Evolutionary conservation across 1,139 yeast genomes (phyloP).

Genomic region (Yamadazyma aaseri): DNA sequence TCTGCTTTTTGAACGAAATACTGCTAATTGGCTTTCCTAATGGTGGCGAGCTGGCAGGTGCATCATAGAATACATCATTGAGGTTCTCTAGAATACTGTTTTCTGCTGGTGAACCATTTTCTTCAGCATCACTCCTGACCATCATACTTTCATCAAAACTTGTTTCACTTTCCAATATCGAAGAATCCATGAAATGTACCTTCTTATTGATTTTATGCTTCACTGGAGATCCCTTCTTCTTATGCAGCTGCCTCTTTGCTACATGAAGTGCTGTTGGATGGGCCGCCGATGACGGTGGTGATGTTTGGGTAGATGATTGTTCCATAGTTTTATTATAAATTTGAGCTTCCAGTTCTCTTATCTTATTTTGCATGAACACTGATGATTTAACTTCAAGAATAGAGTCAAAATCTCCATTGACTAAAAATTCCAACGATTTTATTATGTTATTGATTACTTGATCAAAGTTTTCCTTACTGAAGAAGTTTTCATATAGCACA

Average conservation of each 20-base stretch:
- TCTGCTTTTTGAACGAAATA: slow-evolving; percentile 4
- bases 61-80: slow-evolving; percentile 27
- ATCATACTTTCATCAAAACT: slow-evolving; percentile 22
- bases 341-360: slow-evolving; percentile 15
- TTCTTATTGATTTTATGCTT: slow-evolving; percentile 20
- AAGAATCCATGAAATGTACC: slow-evolving; percentile 25
- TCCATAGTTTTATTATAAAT: slow-evolving; percentile 22
- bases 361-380: slow-evolving; percentile 28
- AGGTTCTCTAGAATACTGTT: slow-evolving; percentile 18
- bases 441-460: slow-evolving; percentile 13
- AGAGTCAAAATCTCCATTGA: slow-evolving; percentile 40
- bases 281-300: slow-evolving; percentile 29
- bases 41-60: slow-evolving; percentile 34
- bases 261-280: too few species aligned
- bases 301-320: slow-evolving; percentile 28
- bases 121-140: slow-evolving; percentile 25
- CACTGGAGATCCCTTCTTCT: slow-evolving; percentile 10
- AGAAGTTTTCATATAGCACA: slow-evolving; percentile 8
- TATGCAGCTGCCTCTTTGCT: slow-evolving; percentile 19
- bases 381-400: slow-evolving; percentile 31
- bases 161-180: slow-evolving; percentile 24
- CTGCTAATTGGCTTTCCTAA: slow-evolving; percentile 6
- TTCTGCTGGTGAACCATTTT: slow-evolving; percentile 26
- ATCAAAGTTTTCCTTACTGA: slow-evolving; percentile 3
- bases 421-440: slow-evolving; percentile 24